Evolutionary conservation across 805 yeast species (phyloP), one percentile per base, ranked within the genome.

Genomic region (Wickerhamiella lipophila): DNA sequence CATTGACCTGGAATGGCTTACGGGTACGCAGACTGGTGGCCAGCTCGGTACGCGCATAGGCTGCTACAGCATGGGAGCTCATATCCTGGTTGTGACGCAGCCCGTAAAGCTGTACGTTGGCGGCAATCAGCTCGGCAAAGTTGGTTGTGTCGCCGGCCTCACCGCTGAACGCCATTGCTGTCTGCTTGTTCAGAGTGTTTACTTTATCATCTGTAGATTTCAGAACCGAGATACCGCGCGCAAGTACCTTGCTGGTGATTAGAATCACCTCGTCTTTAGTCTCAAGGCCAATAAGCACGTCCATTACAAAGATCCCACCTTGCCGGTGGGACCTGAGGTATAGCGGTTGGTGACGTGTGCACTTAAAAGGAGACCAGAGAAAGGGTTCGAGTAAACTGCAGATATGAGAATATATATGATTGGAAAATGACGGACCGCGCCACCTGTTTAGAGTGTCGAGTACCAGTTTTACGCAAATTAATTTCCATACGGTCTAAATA

Each of bases 91-190:
- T 78, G 64, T 89, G 89, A 57, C 97, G 76, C 75, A 88, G 85
- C 39, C 83, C 77, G 64, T 83, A 81, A 51, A 92, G 74, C 64
- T 84, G 94, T 56, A 87, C 77, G 62, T 92, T 92, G 41, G 95
- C 98, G 64, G 85, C 92, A 54, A 89, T 78, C 61, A 80, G 85
- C 63, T 92, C 97, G 32, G 96, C 94, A 68, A 92, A 92, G 63
- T 88, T 92, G 6, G 81, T 86, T 6, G 96, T 84, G 63, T 92
- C 98, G 53, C 98, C 98, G 3, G 96, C 75, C 64, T 92, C 98
- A 50, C 98, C 98, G 1, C 94, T 81, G 68, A 69, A 88, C 39
- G 96, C 95, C 70, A 92, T 73, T 57, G 88, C 69, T 48, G 83
- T 76, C 62, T 82, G 89, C 34, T 78, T 74, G 57, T 84, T 84